These are phyloP conservation scores for Monosporozyma solicola DNA, from an alignment of 805 yeast genomes.

Conservation along the genomic window DNA sequence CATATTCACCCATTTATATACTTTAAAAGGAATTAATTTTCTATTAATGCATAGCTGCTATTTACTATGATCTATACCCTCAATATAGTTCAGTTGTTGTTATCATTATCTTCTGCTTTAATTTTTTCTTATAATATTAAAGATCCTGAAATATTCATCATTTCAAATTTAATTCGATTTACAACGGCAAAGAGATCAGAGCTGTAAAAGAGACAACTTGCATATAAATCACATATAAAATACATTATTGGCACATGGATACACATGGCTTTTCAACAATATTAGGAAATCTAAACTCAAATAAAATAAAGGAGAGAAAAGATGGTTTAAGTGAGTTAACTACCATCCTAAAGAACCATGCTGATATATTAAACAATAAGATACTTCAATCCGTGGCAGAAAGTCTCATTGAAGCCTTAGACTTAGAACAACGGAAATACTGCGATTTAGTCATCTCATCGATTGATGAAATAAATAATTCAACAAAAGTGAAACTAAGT, in stretches of 20 bases:
- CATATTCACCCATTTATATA: neutral
- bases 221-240: neutral
- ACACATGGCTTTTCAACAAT: constrained; percentile 4
- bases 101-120: too few relatives aligned
- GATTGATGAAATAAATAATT: neutral
- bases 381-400: constrained; percentile 18
- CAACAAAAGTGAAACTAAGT: constrained; percentile 27
- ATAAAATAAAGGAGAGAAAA: constrained; percentile 46
- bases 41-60: too few relatives aligned
- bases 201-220: too few relatives aligned
- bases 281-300: constrained; percentile 33
- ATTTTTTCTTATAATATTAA: too few relatives aligned
- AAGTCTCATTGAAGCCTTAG: constrained; percentile 24
- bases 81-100: too few relatives aligned
- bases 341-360: constrained; percentile 19
- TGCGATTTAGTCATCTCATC: constrained; percentile 3
- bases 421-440: constrained; percentile 31
- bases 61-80: too few relatives aligned
- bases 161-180: too few relatives aligned
- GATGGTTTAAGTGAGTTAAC: constrained; percentile 39
- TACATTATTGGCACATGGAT: constrained; percentile 8
- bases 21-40: too few relatives aligned
- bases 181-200: too few relatives aligned
- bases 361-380: constrained; percentile 16
- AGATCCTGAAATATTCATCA: too few relatives aligned